A percentile compares a stretch with the other conserved stretches of the same genome.
Conservation (phyloP, 495 filamentous ascomycete species). For the Collariella sp. region DNA sequence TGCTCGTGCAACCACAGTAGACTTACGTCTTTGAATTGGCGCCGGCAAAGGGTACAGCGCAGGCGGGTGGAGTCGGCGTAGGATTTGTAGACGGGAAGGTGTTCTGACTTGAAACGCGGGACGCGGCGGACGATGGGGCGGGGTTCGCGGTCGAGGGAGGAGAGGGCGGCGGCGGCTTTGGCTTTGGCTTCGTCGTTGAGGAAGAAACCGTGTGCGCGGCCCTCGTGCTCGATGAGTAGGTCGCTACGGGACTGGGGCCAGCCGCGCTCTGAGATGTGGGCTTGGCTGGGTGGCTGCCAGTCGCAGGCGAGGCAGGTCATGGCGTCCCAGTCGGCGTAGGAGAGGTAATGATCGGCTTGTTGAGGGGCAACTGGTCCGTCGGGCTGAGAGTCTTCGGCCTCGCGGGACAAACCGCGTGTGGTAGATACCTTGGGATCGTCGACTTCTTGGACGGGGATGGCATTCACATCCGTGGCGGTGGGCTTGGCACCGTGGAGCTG, state of each 20-base stretch:
- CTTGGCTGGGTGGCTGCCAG: constrained; percentile 21
- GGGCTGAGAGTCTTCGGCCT: constrained; percentile 13
- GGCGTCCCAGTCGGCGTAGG: constrained; percentile 30
- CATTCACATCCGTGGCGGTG: neutral
- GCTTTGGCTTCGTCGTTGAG: constrained; percentile 26
- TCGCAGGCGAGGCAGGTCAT: constrained; percentile 27
- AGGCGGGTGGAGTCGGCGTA: constrained; percentile 63
- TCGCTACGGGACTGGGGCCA: constrained; percentile 19
- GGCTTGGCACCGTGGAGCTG: constrained; percentile 60
- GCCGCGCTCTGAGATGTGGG: constrained; percentile 14
- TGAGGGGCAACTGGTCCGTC: constrained; percentile 17
- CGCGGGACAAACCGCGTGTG: neutral
- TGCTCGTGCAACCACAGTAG: constrained; percentile 71
- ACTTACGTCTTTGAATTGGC: constrained; percentile 59
- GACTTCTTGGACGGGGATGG: constrained; percentile 11
- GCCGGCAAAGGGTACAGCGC: constrained; percentile 70
- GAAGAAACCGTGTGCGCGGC: constrained; percentile 22
- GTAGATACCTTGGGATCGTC: constrained; percentile 1
- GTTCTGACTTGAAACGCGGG: constrained; percentile 21
- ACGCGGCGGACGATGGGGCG: constrained; percentile 21
- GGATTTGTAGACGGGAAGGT: constrained; percentile 33
- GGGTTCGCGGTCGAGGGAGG: constrained; percentile 18
- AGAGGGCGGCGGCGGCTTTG: constrained; percentile 26
- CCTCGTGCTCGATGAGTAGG: constrained; percentile 27
- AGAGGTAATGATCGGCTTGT: constrained; percentile 21